Percentiles rank a stretch among this genome's conserved stretches.
These are phyloP conservation scores for Incumbomyces lentus DNA, from an alignment of 2,329 filamentous ascomycete genomes.

Conservation along the genomic window DNA sequence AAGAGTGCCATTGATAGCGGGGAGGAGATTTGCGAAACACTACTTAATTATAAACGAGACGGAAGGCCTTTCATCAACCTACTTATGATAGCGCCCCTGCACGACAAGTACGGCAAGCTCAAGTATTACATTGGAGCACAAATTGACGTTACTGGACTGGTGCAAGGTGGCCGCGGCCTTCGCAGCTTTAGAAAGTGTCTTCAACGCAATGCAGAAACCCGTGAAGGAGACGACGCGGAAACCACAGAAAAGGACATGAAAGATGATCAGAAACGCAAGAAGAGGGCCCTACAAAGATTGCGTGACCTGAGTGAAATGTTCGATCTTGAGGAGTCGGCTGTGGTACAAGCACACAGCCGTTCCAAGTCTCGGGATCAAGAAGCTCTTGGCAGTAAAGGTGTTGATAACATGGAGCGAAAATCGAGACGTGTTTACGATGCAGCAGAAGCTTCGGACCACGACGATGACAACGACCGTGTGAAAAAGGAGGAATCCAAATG, in stretches of 20 bases:
- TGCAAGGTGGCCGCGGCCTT: constrained; percentile 22
- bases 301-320: constrained; percentile 24
- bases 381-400: constrained; percentile 15
- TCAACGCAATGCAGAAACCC: constrained; percentile 5
- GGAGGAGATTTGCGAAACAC: constrained; percentile 33
- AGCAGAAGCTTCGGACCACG: constrained; percentile 11
- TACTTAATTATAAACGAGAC: constrained; percentile 33
- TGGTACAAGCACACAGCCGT: constrained; percentile 18
- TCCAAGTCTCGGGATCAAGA: constrained; percentile 17
- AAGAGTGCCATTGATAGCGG: constrained; percentile 28
- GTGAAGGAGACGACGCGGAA: constrained; percentile 8
- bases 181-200: constrained; percentile 22
- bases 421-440: constrained; percentile 10
- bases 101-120: constrained; percentile 24
- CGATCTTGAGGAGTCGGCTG: constrained; percentile 22
- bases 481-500: constrained; percentile 7
- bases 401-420: constrained; percentile 9
- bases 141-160: constrained; percentile 23
- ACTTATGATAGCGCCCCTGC: constrained; percentile 24
- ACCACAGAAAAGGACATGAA: not conserved
- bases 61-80: constrained; percentile 26
- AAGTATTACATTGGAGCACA: constrained; percentile 26
- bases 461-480: constrained; percentile 6
- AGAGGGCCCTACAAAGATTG: constrained; percentile 17
- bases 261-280: constrained; percentile 9